Percentiles rank a stretch among this genome's conserved stretches.
Conservation (phyloP, 2,329 filamentous ascomycete genomes). For the Lecanosticta acicola region DNA sequence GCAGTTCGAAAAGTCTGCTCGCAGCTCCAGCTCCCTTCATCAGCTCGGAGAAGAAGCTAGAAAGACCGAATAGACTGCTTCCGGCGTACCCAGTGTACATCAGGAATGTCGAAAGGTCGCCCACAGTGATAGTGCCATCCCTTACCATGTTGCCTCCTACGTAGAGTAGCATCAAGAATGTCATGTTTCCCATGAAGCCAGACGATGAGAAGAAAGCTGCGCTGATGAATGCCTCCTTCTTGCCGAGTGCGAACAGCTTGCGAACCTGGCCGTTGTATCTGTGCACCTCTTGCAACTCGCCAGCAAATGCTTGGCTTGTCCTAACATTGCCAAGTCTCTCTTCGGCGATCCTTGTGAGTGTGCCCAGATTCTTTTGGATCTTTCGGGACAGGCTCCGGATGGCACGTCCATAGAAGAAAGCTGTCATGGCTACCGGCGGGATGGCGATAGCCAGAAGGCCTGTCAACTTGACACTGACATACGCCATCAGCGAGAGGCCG, state of each 20-base stretch:
- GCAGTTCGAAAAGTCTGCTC: slow-evolving; percentile 90
- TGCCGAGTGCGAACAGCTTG: slow-evolving; percentile 85
- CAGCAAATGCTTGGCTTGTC: slow-evolving; percentile 93
- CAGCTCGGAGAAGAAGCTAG: slow-evolving; percentile 93
- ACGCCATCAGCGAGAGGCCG: slow-evolving; percentile 91
- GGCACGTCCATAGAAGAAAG: slow-evolving; percentile 84
- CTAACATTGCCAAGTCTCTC: slow-evolving; percentile 95
- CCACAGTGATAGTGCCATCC: slow-evolving; percentile 76
- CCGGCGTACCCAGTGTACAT: slow-evolving; percentile 92
- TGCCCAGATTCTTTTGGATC: slow-evolving; percentile 90
- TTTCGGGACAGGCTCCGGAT: slow-evolving; percentile 85
- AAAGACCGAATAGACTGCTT: slow-evolving; percentile 87
- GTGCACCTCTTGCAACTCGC: slow-evolving; percentile 80
- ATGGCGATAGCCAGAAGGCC: slow-evolving; percentile 81
- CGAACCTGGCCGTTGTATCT: slow-evolving; percentile 90
- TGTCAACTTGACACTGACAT: slow-evolving; percentile 84
- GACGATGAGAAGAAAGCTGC: slow-evolving; percentile 85
- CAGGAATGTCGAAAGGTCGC: slow-evolving; percentile 90
- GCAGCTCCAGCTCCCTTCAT: slow-evolving; percentile 99
- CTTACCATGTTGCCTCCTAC: slow-evolving; percentile 88
- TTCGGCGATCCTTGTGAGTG: slow-evolving; percentile 93
- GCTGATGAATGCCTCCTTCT: slow-evolving; percentile 77
- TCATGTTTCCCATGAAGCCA: slow-evolving; percentile 93
- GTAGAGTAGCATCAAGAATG: slow-evolving; percentile 82
- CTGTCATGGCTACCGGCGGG: slow-evolving; percentile 82